phyloP scores from a whole-genome alignment of 2,329 filamentous ascomycete species.

The Penicillium sp. region DNA sequence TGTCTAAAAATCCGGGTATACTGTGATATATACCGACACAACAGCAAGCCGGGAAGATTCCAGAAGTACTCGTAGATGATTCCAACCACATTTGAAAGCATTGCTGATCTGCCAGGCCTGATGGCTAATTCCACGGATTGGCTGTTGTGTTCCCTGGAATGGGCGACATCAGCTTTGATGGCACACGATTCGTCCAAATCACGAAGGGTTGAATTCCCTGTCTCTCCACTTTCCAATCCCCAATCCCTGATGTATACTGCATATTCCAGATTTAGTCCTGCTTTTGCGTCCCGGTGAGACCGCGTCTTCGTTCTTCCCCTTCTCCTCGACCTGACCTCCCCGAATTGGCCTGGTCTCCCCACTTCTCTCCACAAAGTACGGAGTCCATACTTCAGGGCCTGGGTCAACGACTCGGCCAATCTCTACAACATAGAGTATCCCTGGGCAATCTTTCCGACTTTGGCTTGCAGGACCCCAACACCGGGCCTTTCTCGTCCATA shows the following conservation, averaged over 20 bases:
- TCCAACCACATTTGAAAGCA: not conserved
- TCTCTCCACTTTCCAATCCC: constrained; percentile 1
- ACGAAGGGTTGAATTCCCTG: not conserved
- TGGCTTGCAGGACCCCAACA: no score
- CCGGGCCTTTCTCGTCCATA: no score
- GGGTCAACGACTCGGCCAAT: no score
- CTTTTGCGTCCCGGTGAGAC: constrained; percentile 17
- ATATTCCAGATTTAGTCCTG: constrained; percentile 1
- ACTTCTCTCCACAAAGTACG: no score
- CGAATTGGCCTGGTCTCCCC: no score
- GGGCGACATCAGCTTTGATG: not conserved
- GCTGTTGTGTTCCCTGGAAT: not conserved
- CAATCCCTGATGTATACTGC: not conserved
- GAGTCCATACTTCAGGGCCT: no score
- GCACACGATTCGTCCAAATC: not conserved
- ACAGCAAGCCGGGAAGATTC: constrained; percentile 24
- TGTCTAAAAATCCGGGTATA: not conserved
- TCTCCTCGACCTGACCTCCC: not conserved
- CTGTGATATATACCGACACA: not conserved
- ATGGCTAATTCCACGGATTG: not conserved
- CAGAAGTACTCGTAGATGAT: constrained; percentile 8
- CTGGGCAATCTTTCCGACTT: no score
- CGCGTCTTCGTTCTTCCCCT: not conserved
- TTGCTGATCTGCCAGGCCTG: not conserved
- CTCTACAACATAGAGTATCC: no score